Evolutionary conservation across 495 filamentous ascomycete species (phyloP).

Genomic region (Platismatia glauca): DNA sequence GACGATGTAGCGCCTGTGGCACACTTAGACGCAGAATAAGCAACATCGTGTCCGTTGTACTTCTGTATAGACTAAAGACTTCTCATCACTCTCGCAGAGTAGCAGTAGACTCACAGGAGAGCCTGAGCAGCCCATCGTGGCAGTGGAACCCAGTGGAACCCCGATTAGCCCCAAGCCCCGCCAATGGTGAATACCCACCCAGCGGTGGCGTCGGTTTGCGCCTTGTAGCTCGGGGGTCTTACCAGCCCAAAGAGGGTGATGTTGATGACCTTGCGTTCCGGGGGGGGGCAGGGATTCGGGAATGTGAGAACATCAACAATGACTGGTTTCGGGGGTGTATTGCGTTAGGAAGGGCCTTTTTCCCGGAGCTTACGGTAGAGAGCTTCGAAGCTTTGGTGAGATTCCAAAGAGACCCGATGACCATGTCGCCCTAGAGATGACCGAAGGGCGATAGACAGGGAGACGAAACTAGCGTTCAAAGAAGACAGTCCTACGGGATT

Average conservation of each 20-base stretch:
- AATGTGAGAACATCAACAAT: neutral
- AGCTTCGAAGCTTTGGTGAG: too few relatives aligned
- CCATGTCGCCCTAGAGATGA: too few relatives aligned
- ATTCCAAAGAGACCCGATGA: too few relatives aligned
- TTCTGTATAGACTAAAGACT: neutral
- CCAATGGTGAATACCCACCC: neutral
- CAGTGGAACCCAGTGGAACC: too few relatives aligned
- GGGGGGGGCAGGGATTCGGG: neutral
- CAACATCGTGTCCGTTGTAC: neutral
- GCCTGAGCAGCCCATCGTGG: too few relatives aligned
- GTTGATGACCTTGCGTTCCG: neutral
- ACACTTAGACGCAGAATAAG: slow-evolving; percentile 19
- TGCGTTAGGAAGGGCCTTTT: neutral
- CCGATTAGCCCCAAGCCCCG: neutral
- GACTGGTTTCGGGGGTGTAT: neutral
- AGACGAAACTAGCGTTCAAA: too few relatives aligned
- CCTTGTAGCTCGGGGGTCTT: neutral
- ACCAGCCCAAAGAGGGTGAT: neutral
- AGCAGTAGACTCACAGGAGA: too few relatives aligned
- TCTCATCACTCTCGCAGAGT: too few relatives aligned
- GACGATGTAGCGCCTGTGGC: slow-evolving; percentile 61
- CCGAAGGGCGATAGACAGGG: too few relatives aligned
- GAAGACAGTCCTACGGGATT: too few relatives aligned
- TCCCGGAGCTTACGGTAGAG: too few relatives aligned
- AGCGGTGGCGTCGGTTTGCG: neutral